phyloP scores from a whole-genome alignment of 306 rosid genomes.

The Potentilla sterilis region DNA sequence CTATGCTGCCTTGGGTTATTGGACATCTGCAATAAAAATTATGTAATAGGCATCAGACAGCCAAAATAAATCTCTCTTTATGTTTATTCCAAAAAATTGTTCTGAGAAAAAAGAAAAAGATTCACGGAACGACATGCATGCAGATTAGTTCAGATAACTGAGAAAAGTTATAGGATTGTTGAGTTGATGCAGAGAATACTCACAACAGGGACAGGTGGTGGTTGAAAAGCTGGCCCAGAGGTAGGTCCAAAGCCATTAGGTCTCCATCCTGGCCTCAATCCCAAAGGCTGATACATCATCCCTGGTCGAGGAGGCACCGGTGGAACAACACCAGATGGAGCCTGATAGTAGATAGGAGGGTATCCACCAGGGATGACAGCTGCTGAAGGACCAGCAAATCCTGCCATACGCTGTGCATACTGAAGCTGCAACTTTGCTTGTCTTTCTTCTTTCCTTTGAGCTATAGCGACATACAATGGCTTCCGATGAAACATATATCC shows the following conservation, averaged over 20 bases:
- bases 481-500: conserved; percentile 78
- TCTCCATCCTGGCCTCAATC: conserved; percentile 71
- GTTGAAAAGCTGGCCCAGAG: conserved; percentile 59
- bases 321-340: conserved; percentile 54
- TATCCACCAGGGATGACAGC: conserved; percentile 63
- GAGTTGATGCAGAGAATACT: conserved; percentile 35
- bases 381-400: conserved; percentile 54
- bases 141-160: neutral
- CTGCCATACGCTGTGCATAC: conserved; percentile 54
- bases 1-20: conserved; percentile 57
- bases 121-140: neutral
- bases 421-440: conserved; percentile 66
- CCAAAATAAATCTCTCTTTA: neutral
- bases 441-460: conserved; percentile 91
- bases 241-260: conserved; percentile 55
- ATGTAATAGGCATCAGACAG: conserved; percentile 3
- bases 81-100: neutral
- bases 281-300: conserved; percentile 57
- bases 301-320: conserved; percentile 57
- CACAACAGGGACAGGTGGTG: conserved; percentile 49
- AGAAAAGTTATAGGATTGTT: neutral
- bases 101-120: neutral
- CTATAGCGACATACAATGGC: conserved; percentile 80
- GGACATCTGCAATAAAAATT: conserved; percentile 46
- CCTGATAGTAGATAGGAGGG: conserved; percentile 65